Conservation (phyloP, 192 early-diverging fungal species). For the Coemansia sp. region DNA sequence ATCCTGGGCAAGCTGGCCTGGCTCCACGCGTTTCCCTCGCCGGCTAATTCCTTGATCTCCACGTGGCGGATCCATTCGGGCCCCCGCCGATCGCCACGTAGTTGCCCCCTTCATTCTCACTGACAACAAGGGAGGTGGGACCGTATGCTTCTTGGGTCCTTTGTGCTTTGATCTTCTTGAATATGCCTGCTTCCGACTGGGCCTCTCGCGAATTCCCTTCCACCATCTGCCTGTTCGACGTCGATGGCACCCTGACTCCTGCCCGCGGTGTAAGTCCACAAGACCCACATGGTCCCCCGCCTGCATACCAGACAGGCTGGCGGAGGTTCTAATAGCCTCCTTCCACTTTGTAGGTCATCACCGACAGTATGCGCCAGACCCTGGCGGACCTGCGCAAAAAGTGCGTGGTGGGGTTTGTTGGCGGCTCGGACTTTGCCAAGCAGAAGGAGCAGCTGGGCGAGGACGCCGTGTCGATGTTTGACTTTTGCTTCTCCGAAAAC, state of each 20-base stretch:
- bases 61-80: no score
- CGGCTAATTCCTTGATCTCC: no score
- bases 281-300: neutral
- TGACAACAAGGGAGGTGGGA: neutral
- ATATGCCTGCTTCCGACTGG: slow-evolving; percentile 43
- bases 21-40: no score
- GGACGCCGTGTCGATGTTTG: slow-evolving; percentile 69
- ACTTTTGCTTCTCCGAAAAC: slow-evolving; percentile 96
- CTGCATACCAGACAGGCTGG: neutral
- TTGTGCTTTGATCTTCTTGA: no score
- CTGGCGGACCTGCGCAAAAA: slow-evolving; percentile 79
- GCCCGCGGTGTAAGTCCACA: slow-evolving; percentile 72
- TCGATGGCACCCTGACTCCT: slow-evolving; percentile 95
- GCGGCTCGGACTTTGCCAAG: slow-evolving; percentile 89
- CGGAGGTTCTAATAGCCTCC: neutral
- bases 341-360: slow-evolving; percentile 55
- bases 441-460: slow-evolving; percentile 93
- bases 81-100: no score
- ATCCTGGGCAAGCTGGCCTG: no score
- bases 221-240: slow-evolving; percentile 90
- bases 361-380: slow-evolving; percentile 68
- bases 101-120: no score
- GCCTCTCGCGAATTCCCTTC: slow-evolving; percentile 64
- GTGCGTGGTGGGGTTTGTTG: slow-evolving; percentile 93
- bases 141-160: no score